Conservation (phyloP, 108 stramenopile genomes). For the Seminavis robusta region DNA sequence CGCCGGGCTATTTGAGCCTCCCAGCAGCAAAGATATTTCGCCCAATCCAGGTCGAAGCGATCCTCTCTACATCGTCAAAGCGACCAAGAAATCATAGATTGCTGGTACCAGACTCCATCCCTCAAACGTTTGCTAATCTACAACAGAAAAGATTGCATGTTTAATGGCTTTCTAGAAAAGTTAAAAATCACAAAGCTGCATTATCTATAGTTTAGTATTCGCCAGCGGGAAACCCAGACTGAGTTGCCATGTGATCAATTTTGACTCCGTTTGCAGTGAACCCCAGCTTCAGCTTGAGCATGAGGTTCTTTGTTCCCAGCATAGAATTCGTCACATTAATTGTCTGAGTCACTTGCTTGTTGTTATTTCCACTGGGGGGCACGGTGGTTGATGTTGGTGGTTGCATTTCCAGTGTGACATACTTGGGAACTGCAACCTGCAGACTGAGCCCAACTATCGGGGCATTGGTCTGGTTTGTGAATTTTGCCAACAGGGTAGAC, state of each 20-base stretch:
- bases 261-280: constrained; percentile 85
- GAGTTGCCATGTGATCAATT: constrained; percentile 88
- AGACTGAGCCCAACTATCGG: constrained; percentile 84
- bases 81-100: constrained; percentile 60
- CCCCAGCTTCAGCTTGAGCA: constrained; percentile 93
- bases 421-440: constrained; percentile 97
- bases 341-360: constrained; percentile 85
- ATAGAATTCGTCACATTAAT: constrained; percentile 85
- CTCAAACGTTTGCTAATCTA: too few species aligned
- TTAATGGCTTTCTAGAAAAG: neutral
- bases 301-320: constrained; percentile 92
- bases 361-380: constrained; percentile 57
- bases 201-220: constrained; percentile 51
- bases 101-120: too few species aligned
- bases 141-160: neutral
- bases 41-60: constrained; percentile 91
- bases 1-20: constrained; percentile 78
- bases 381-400: constrained; percentile 90
- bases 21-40: constrained; percentile 78
- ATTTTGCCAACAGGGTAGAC: constrained; percentile 70
- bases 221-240: constrained; percentile 79
- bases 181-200: too few species aligned
- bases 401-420: constrained; percentile 93
- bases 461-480: constrained; percentile 76
- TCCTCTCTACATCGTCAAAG: constrained; percentile 92